Base-by-base conservation (phyloP, 768 basidiomycete species). In the Lactarius pseudohatsudake region DNA sequence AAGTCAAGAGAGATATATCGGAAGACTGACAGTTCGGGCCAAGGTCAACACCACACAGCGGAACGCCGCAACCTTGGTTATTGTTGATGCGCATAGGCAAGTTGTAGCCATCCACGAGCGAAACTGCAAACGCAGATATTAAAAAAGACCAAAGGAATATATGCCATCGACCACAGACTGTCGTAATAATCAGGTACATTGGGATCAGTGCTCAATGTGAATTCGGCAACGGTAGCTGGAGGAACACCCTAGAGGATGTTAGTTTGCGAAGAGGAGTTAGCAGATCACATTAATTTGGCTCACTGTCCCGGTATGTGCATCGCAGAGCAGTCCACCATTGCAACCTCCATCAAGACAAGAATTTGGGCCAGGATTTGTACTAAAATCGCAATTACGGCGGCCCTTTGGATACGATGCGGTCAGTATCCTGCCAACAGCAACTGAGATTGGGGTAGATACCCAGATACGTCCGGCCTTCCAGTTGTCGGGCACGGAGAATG, bases 401-500 rank as follows among this genome's bases (percentile, higher is more conserved):
- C 68, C 79, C 78, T 79, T 61, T 5, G 40, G n/a, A 34, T 54
- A 8, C 9, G 10, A 28, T 30, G 40, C 16, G 10, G 47, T 59
- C 28, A 62, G 50, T 54, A 8, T 2, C 16, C 36, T 40, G 20
- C 7, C 26, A 20, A 54, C 7, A 10, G n/a, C 6, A 40, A 28
- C 11, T 8, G 47, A 45, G 7, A 9, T 22, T 55, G 45, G 22
- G 22, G 41, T 7, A 59, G 66, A 11, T 57, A 76, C 77, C 79
- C 78, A 80, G 65, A 81, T 78, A 41, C 79, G 75, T 15, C 77
- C 79, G 5, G 77, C 72, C 38, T 69, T 72, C 79, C 80, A 81
- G 70, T 79, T 74, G 57, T 80, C 72, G 18, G 78, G 78, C 30
- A 80, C 77, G 32, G 61, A 65, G 70, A 80, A 78, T 50, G 68